Evolutionary conservation across 495 filamentous ascomycete genomes (phyloP), one percentile per base, ranked within the genome.

Genomic region (Talaromyces borbonicus): DNA sequence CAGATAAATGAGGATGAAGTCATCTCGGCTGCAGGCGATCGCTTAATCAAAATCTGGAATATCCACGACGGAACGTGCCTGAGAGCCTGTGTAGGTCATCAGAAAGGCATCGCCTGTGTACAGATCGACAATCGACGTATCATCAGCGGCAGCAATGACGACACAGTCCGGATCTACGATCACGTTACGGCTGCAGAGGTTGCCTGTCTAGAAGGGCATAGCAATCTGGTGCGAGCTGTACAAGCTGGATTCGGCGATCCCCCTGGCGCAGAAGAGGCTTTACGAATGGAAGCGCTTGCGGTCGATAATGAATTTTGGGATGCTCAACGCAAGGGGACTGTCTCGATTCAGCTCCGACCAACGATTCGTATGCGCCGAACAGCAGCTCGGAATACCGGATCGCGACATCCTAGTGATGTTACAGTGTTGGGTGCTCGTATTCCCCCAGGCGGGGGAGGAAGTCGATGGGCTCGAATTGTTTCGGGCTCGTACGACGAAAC

Each of bases 91-190:
- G 62, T 85, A 36, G 93, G 92, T 4, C 92, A 99, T 56, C 75
- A 76, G 47, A 99, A 97, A 61, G 92, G 92, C 14, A 97, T 99
- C 56, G 92, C 92, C 12, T 99, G 92, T 62, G 87, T 99, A 15
- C 90, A 97, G 62, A 95, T 86, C 54, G 92, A 99, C 61, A 89
- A 87, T n/a, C 81, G 84, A n/a, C 79, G 90, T 3, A 94, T 99
- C 43, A 87, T 99, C 36, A 93, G 84, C 51, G 92, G 92, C 2
- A 95, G 89, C 62, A 94, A 87, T 54, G 92, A 99, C 60, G 84
- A 92, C 54, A 87, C 88, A 9, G 87, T 97, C 24, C 87, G 92
- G 38, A 88, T 99, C 29, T 99, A 90, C 55, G 92, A 97, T 60
- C 75, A 84, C 26, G 71, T 76, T 38, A 85, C 87, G 0, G 83